Conservation (phyloP, 768 basidiomycete genomes). For the Leccinum ochraceum region DNA sequence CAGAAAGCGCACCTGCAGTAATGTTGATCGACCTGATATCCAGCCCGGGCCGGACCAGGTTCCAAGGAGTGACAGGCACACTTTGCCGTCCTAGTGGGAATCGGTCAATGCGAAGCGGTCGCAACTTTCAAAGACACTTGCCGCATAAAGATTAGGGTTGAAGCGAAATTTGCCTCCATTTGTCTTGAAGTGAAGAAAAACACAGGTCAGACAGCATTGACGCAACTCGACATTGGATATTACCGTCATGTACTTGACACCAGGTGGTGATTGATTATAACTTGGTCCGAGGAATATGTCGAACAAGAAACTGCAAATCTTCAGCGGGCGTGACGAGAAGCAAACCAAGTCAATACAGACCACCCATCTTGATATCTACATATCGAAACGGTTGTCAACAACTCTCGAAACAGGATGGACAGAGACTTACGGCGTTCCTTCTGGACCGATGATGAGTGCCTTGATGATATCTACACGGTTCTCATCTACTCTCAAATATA, state of each 20-base stretch:
- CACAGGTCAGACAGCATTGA: slow-evolving; percentile 11
- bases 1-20: slow-evolving; percentile 64
- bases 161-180: slow-evolving; percentile 88
- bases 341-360: slow-evolving; percentile 41
- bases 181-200: slow-evolving; percentile 47
- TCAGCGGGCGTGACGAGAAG: slow-evolving; percentile 6
- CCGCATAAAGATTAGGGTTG: slow-evolving; percentile 94
- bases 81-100: slow-evolving; percentile 82
- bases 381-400: slow-evolving; percentile 8
- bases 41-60: slow-evolving; percentile 96
- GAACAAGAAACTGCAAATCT: slow-evolving; percentile 60
- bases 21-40: slow-evolving; percentile 86
- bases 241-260: slow-evolving; percentile 67
- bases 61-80: slow-evolving; percentile 87
- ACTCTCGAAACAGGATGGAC: slow-evolving; percentile 1
- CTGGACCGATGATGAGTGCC: slow-evolving; percentile 88
- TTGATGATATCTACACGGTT: slow-evolving; percentile 90
- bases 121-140: slow-evolving; percentile 34
- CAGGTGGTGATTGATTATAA: slow-evolving; percentile 87
- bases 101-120: background rate
- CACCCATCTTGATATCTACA: slow-evolving; percentile 88
- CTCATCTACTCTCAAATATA: slow-evolving; percentile 93
- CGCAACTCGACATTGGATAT: slow-evolving; percentile 1
- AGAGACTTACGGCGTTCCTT: slow-evolving; percentile 82
- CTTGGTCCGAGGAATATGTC: slow-evolving; percentile 91